Evolutionary conservation across 371 early-diverging fungal genomes (phyloP), one percentile per base, ranked within the genome.

Genomic region (Syncephalis plumigaleata): DNA sequence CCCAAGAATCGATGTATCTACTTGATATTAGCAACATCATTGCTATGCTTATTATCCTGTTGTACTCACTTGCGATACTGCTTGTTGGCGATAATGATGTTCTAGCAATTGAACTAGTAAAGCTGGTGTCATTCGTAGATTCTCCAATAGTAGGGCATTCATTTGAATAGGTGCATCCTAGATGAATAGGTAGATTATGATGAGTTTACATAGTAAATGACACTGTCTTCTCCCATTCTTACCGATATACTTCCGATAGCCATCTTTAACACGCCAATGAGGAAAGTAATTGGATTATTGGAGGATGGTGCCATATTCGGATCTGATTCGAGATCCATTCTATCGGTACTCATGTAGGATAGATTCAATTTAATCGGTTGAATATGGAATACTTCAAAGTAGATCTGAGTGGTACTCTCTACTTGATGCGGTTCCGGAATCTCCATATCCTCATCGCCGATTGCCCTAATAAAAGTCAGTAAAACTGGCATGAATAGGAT

Each of bases 1-100:
- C 98, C 98, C 5, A 97, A 67, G 37, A 98, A 67, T 60, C 83
- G 81, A 67, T 96, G 88, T 1, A 94, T 65, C 63, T 98, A 94
- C 50, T 84, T 83, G 21, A 67, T 11, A 83, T 67, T 31, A 31
- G 31, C 11, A 31, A 11, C 11, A 31, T 31, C 4, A 31, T 31
- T 7, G 11, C 4, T 7, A 4, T 11, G 11, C 4, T 31, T 7
- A 11, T 7, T 31, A 11, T 31, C 4, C 4, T 11, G 11, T 31
- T 31, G 31, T 31, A 31, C 31, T 31, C 4, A 11, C 31, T 11
- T 31, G 31, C 11, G 31, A 31, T 11, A 31, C 4, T 31, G 11
- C 4, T 58, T 92, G 90, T 52, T 91, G 87, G 23, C 83, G 73
- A 52, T 95, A 96, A 60, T 93, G 91, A 25, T 72, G 68, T 36